phyloP scores from a whole-genome alignment of 2,329 filamentous ascomycete species.

The Cordyceps javanica region DNA sequence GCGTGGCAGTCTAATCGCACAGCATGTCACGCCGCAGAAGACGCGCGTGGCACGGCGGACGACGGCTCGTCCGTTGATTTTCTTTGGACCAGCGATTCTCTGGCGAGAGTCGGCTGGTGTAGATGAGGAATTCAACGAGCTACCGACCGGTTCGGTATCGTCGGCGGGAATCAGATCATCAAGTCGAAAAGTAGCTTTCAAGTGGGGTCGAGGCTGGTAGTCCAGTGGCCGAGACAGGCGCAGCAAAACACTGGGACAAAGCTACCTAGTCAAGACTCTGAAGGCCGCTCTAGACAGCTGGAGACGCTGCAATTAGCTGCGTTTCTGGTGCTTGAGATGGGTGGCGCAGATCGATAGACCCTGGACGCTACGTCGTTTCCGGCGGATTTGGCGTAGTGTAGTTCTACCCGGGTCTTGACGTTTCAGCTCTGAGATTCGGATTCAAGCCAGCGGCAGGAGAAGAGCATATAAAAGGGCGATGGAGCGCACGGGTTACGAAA shows the following conservation, averaged over 20 bases:
- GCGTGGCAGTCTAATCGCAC: neutral
- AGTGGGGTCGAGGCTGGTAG: slow-evolving; percentile 1
- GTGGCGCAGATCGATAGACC: neutral
- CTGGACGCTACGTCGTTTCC: slow-evolving; percentile 2
- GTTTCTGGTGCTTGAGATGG: neutral
- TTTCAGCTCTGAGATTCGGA: neutral
- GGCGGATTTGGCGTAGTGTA: neutral
- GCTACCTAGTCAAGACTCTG: neutral
- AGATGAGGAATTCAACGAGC: neutral
- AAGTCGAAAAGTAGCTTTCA: neutral
- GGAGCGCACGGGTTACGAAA: neutral
- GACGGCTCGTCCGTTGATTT: neutral
- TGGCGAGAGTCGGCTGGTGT: neutral
- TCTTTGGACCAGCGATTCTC: neutral
- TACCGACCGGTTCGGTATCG: neutral
- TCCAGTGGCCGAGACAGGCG: neutral
- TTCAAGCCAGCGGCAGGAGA: neutral
- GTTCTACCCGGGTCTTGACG: neutral
- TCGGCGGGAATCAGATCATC: slow-evolving; percentile 3
- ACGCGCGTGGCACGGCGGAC: neutral
- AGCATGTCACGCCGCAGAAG: slow-evolving; percentile 2
- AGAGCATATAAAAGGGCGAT: neutral
- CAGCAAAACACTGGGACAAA: neutral
- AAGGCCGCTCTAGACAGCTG: neutral
- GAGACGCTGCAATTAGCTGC: neutral